phyloP scores from a whole-genome alignment of 768 basidiomycete species.

The Lactarius psammicola region DNA sequence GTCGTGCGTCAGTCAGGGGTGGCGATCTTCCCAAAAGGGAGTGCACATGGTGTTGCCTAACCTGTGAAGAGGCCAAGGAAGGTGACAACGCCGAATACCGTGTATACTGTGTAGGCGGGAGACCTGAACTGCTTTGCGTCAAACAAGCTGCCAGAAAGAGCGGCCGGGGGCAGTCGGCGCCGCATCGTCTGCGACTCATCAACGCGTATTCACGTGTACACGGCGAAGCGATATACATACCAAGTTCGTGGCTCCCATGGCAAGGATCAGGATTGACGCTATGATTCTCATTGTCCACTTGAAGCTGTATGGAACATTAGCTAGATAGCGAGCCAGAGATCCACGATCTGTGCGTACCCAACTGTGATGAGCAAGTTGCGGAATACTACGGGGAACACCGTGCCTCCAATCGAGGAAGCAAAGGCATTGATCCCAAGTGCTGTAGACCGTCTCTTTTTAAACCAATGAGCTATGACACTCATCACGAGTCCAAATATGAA shows the following conservation, averaged over 20 bases:
- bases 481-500: conserved; percentile 61
- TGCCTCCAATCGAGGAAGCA: no score
- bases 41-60: no score
- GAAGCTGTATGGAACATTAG: conserved; percentile 45
- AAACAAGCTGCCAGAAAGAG: conserved; percentile 55
- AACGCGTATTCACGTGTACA: background rate
- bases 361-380: conserved; percentile 53
- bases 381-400: conserved; percentile 60
- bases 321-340: background rate
- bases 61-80: conserved; percentile 67
- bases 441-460: conserved; percentile 53
- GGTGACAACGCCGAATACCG: conserved; percentile 50
- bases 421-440: conserved; percentile 63
- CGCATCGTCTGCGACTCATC: conserved; percentile 34
- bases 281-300: conserved; percentile 73
- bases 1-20: conserved; percentile 5
- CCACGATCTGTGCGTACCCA: conserved; percentile 41
- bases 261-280: conserved; percentile 56
- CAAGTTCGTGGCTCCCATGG: conserved; percentile 55
- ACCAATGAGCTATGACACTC: conserved; percentile 70
- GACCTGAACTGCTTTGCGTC: conserved; percentile 57
- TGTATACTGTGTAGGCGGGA: conserved; percentile 55
- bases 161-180: conserved; percentile 53
- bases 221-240: conserved; percentile 32
- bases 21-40: background rate